Evolutionary conservation across 176 grass and related monocot species (phyloP).

Genomic region (Oryza brachyantha): DNA sequence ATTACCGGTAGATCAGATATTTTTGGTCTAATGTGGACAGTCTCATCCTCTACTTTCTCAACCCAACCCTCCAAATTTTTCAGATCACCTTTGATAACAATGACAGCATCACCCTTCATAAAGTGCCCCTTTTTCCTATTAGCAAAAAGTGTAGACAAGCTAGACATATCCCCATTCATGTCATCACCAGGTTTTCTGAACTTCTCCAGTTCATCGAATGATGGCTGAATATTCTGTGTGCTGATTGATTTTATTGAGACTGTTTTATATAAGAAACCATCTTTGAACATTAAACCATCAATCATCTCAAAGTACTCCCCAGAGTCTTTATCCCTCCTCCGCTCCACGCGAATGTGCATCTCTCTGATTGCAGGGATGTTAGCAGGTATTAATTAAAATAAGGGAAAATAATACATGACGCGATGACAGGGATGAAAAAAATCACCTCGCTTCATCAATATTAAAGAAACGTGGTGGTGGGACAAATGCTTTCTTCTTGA

Average conservation of each 20-base stretch:
- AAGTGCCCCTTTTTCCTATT: conserved; percentile 99
- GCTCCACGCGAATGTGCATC: conserved; percentile 80
- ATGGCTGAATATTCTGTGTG: conserved; percentile 68
- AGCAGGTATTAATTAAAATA: conserved; percentile 30
- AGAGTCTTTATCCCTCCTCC: conserved; percentile 64
- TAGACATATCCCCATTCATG: conserved; percentile 74
- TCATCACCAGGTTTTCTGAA: conserved; percentile 94
- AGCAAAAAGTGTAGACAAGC: conserved; percentile 86
- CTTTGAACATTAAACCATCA: conserved; percentile 90
- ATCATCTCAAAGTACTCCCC: conserved; percentile 91
- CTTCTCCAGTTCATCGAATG: conserved; percentile 94
- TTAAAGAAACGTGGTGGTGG: conserved; percentile 98
- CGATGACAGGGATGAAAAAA: conserved; percentile 11
- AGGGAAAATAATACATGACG: background rate
- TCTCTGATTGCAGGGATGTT: conserved; percentile 56
- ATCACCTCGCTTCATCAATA: conserved; percentile 92
- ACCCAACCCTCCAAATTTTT: conserved; percentile 98
- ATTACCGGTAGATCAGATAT: conserved; percentile 76
- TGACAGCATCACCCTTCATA: conserved; percentile 94
- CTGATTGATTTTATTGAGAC: conserved; percentile 86
- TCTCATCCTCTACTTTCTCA: conserved; percentile 98
- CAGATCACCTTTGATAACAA: conserved; percentile 78
- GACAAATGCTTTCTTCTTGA: conserved; percentile 95
- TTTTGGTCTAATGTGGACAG: conserved; percentile 86
- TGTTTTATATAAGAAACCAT: conserved; percentile 91